Percentiles rank a stretch among this genome's conserved stretches.
Evolutionary conservation across 2,329 filamentous ascomycete species (phyloP).

Genomic region (Pseudogymnoascus sp.): DNA sequence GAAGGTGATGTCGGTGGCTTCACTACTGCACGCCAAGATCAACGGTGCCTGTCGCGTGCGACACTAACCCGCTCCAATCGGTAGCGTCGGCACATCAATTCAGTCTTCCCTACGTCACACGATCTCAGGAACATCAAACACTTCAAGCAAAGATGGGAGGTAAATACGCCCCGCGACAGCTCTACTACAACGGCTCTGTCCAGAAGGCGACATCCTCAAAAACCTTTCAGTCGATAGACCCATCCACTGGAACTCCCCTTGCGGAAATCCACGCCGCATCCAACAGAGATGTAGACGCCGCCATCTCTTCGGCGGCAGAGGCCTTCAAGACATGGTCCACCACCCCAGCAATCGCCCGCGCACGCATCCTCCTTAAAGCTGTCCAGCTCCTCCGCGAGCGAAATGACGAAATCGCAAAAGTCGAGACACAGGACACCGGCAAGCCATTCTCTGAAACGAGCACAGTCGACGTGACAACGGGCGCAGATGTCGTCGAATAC

Average conservation of each 20-base stretch:
- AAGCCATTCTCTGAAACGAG: conserved; percentile 81
- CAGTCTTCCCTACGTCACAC: not conserved
- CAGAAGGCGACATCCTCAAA: conserved; percentile 52
- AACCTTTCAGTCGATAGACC: conserved; percentile 67
- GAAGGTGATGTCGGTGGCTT: not conserved
- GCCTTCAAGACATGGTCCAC: conserved; percentile 72
- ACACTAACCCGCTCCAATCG: not conserved
- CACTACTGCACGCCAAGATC: not conserved
- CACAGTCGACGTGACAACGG: conserved; percentile 73
- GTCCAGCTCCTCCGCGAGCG: conserved; percentile 64
- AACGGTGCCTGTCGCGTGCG: not conserved
- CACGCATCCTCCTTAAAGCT: conserved; percentile 70
- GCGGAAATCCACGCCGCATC: conserved; percentile 68
- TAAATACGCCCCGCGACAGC: conserved; percentile 47
- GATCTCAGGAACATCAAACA: not conserved
- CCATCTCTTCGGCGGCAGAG: conserved; percentile 59
- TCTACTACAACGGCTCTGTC: conserved; percentile 67
- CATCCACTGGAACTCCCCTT: conserved; percentile 60
- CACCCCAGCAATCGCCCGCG: conserved; percentile 65
- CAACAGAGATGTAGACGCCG: conserved; percentile 58
- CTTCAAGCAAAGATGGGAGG: conserved; percentile 17
- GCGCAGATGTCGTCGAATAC: conserved; percentile 79
- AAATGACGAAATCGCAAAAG: conserved; percentile 70
- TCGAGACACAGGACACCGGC: conserved; percentile 80
- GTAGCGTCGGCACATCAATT: conserved; percentile 15